Evolutionary conservation across 2,329 filamentous ascomycete species (phyloP).

Genomic region (Mollisia scopiformis): DNA sequence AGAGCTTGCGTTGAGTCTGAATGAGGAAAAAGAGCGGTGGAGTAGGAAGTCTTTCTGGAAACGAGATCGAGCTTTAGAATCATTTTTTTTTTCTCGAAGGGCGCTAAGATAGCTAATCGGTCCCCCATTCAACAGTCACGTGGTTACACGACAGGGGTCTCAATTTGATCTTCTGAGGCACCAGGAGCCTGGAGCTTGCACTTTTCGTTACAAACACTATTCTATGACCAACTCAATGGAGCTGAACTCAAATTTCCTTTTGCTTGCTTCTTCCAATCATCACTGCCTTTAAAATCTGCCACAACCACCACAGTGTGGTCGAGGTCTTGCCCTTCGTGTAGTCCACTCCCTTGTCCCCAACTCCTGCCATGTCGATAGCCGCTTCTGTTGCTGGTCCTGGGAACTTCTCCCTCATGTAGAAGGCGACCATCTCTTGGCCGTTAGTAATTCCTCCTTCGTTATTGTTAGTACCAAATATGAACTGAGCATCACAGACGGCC

Average conservation of each 20-base stretch:
- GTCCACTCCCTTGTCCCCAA: slow-evolving; percentile 50
- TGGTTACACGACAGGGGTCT: background rate
- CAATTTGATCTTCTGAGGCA: background rate
- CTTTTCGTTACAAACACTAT: background rate
- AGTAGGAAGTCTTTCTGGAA: slow-evolving; percentile 15
- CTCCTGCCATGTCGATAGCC: slow-evolving; percentile 47
- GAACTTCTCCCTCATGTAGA: slow-evolving; percentile 49
- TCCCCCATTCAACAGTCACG: slow-evolving; percentile 1
- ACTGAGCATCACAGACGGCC: too few species aligned
- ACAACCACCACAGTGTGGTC: slow-evolving; percentile 40
- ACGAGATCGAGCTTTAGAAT: slow-evolving; percentile 20
- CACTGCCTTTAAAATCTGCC: slow-evolving; percentile 43
- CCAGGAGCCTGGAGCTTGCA: too few species aligned
- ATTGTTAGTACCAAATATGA: too few species aligned
- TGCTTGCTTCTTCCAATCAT: slow-evolving; percentile 28
- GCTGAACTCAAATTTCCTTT: slow-evolving; percentile 13
- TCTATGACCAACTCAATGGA: background rate
- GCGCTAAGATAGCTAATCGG: slow-evolving; percentile 32
- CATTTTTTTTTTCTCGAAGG: slow-evolving; percentile 29
- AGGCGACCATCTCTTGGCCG: slow-evolving; percentile 57
- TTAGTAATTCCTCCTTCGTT: slow-evolving; percentile 51
- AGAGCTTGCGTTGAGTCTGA: slow-evolving; percentile 13
- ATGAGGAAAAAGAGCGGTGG: slow-evolving; percentile 24
- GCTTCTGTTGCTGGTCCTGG: slow-evolving; percentile 49
- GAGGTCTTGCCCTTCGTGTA: slow-evolving; percentile 43